Evolutionary conservation across 2,329 filamentous ascomycete species (phyloP).

Genomic region (Monilinia fructicola): DNA sequence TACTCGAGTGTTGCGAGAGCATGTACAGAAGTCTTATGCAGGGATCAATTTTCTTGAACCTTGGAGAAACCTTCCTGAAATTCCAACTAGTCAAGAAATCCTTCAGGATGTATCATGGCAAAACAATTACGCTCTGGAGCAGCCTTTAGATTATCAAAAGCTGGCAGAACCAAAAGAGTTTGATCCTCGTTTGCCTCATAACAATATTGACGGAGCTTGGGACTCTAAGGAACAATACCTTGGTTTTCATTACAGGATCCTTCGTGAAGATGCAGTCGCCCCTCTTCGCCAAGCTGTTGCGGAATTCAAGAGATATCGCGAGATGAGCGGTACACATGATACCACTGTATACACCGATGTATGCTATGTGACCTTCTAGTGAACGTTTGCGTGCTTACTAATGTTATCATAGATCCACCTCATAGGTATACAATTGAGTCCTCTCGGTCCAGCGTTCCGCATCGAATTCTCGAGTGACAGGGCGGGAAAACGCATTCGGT

Average conservation of each 20-base stretch:
- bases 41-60: slow-evolving; percentile 10
- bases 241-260: slow-evolving; percentile 69
- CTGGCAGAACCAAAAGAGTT: slow-evolving; percentile 19
- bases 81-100: slow-evolving; percentile 56
- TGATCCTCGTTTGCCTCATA: slow-evolving; percentile 42
- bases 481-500: slow-evolving; percentile 65
- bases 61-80: slow-evolving; percentile 50
- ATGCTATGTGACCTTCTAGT: slow-evolving; percentile 29
- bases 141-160: slow-evolving; percentile 34
- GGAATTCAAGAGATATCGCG: slow-evolving; percentile 52
- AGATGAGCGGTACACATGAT: slow-evolving; percentile 56
- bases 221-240: slow-evolving; percentile 64
- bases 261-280: slow-evolving; percentile 72
- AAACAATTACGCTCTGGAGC: slow-evolving; percentile 1
- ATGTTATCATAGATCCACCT: slow-evolving; percentile 58
- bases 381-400: background rate
- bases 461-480: slow-evolving; percentile 69
- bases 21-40: slow-evolving; percentile 21
- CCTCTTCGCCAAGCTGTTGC: slow-evolving; percentile 67
- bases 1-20: slow-evolving; percentile 2
- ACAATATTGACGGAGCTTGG: slow-evolving; percentile 59
- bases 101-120: slow-evolving; percentile 35
- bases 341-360: slow-evolving; percentile 71
- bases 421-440: slow-evolving; percentile 62
- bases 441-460: slow-evolving; percentile 62